These are phyloP conservation scores for Penicillium sp. DNA, from an alignment of 2,329 filamentous ascomycete species.

Conservation along the genomic window DNA sequence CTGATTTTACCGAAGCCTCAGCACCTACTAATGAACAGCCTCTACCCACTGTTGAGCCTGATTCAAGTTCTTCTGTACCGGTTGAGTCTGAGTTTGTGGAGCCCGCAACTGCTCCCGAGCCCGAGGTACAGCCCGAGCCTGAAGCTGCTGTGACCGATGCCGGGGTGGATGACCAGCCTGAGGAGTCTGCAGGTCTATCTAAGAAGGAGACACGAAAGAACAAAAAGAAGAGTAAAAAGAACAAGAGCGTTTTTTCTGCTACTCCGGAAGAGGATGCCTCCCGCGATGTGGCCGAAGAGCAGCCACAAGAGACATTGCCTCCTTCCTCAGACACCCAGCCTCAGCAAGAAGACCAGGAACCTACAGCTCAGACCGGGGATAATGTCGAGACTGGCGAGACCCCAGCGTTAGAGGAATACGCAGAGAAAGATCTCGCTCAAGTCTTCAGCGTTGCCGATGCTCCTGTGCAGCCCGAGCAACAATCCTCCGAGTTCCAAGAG, in stretches of 20 bases:
- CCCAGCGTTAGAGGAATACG: not conserved
- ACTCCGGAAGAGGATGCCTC: not conserved
- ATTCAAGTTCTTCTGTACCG: not conserved
- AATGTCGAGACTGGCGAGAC: not conserved
- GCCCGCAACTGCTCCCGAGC: not conserved
- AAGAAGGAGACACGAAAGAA: constrained; percentile 18
- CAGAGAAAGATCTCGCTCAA: not conserved
- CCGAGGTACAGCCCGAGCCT: not conserved
- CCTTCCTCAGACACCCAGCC: not conserved
- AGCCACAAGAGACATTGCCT: not conserved
- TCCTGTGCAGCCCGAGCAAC: not conserved
- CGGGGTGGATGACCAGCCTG: constrained; percentile 1
- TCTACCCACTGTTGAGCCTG: not conserved
- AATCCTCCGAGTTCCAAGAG: not conserved
- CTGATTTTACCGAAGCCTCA: not conserved
- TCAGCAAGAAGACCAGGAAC: not conserved
- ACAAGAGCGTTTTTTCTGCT: constrained; percentile 8
- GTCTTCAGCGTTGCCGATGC: not conserved
- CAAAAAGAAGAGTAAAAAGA: constrained; percentile 20
- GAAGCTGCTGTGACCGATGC: not conserved
- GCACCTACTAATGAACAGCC: not conserved
- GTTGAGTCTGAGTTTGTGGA: not conserved
- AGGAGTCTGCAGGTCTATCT: constrained; percentile 6
- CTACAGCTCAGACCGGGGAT: not conserved
- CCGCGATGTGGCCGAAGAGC: not conserved